Percentiles rank a stretch among this genome's conserved stretches.
phyloP scores from a whole-genome alignment of 352 stramenopile species.

The Lagenidium giganteum region DNA sequence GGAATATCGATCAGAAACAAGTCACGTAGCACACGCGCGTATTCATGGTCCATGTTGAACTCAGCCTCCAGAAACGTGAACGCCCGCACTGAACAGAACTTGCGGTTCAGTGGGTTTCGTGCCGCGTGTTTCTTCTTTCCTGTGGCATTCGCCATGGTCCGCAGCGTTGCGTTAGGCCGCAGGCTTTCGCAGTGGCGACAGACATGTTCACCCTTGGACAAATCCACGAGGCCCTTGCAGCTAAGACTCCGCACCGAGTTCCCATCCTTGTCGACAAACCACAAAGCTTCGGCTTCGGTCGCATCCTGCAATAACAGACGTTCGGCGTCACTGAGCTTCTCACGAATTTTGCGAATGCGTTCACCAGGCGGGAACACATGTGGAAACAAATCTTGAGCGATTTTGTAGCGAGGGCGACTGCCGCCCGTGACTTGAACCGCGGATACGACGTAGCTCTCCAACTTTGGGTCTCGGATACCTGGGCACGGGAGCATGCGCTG shows the following conservation, averaged over 20 bases:
- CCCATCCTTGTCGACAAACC: constrained; percentile 73
- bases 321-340: constrained; percentile 23
- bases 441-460: constrained; percentile 36
- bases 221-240: constrained; percentile 39
- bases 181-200: constrained; percentile 37
- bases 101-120: constrained; percentile 50
- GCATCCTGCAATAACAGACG: constrained; percentile 60
- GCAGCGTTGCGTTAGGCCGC: constrained; percentile 35
- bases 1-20: constrained; percentile 47
- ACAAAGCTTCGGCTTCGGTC: constrained; percentile 52
- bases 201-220: constrained; percentile 21
- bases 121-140: constrained; percentile 30
- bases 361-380: constrained; percentile 30
- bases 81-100: constrained; percentile 46
- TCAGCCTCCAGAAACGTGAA: constrained; percentile 47
- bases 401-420: constrained; percentile 43
- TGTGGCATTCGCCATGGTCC: constrained; percentile 25
- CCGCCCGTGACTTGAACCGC: constrained; percentile 58
- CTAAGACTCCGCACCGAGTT: constrained; percentile 53
- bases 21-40: constrained; percentile 41
- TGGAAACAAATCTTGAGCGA: constrained; percentile 59
- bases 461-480: constrained; percentile 43
- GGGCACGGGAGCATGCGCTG: constrained; percentile 43
- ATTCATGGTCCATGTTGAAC: constrained; percentile 52
- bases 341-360: constrained; percentile 5